These are phyloP conservation scores for Fusarium sp. DNA, from an alignment of 2,329 filamentous ascomycete genomes.

Conservation along the genomic window DNA sequence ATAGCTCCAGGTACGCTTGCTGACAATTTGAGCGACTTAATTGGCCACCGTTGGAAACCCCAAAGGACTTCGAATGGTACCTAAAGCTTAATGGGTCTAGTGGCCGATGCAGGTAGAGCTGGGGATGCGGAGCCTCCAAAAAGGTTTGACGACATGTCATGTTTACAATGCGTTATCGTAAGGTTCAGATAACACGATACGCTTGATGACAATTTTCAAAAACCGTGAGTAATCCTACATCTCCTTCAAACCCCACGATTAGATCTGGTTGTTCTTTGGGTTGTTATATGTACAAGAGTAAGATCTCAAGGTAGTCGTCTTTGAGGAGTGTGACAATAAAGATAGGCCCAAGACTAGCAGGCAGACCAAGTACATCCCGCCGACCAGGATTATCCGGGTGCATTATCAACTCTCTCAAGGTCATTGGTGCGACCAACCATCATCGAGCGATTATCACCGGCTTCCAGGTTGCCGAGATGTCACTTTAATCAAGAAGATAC, in stretches of 20 bases:
- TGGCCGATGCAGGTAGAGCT: background rate
- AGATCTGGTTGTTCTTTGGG: no score
- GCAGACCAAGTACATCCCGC: background rate
- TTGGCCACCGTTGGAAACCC: slow-evolving; percentile 16
- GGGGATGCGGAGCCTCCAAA: slow-evolving; percentile 27
- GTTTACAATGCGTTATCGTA: no score
- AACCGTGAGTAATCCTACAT: background rate
- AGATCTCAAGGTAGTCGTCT: no score
- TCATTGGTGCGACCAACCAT: background rate
- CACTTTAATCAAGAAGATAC: no score
- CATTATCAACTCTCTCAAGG: slow-evolving; percentile 11
- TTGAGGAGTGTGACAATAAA: no score
- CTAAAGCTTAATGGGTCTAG: slow-evolving; percentile 7
- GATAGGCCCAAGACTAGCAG: background rate
- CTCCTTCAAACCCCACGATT: no score
- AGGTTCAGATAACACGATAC: no score
- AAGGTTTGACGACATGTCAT: background rate
- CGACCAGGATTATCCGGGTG: background rate
- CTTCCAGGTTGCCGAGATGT: background rate
- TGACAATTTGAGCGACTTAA: slow-evolving; percentile 23
- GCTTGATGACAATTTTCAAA: no score
- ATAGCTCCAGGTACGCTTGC: slow-evolving; percentile 18
- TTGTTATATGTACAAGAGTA: no score
- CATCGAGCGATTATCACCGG: background rate
- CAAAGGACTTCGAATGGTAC: background rate